phyloP scores from a whole-genome alignment of 169 alveolate species.

The Plasmodium relictum region DNA sequence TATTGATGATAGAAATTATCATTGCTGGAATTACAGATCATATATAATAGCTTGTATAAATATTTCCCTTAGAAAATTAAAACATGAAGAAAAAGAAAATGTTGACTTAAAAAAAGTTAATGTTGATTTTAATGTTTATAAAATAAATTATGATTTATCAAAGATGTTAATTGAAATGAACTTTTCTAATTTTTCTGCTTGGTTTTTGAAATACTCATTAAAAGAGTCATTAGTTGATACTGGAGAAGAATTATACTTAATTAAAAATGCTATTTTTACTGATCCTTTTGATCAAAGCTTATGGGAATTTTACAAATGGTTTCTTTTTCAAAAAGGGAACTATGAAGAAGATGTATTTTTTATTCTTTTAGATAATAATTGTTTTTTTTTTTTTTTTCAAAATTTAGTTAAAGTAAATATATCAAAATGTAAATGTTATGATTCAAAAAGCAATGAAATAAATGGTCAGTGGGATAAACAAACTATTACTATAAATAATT shows the following conservation, averaged over 20 bases:
- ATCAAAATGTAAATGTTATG: constrained; percentile 44
- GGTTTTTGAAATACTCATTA: constrained; percentile 67
- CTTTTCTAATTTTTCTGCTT: constrained; percentile 77
- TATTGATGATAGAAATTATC: constrained; percentile 70
- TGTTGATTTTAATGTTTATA: constrained; percentile 27
- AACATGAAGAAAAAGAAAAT: constrained; percentile 5
- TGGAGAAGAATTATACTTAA: constrained; percentile 43
- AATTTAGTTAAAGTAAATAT: constrained; percentile 42
- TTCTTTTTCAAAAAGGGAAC: constrained; percentile 72
- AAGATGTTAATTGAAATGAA: constrained; percentile 42
- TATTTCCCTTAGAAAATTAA: constrained; percentile 1
- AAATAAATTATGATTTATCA: constrained; percentile 49
- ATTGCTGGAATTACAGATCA: constrained; percentile 73
- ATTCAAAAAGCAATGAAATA: constrained; percentile 34
- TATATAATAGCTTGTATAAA: constrained; percentile 61
- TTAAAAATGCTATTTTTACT: constrained; percentile 69
- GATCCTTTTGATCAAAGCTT: constrained; percentile 76
- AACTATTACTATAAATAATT: constrained; percentile 8
- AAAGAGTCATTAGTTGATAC: constrained; percentile 35
- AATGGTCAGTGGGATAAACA: constrained; percentile 66
- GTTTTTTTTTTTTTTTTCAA: constrained; percentile 42
- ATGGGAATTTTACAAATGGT: constrained; percentile 77
- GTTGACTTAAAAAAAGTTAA: neutral
- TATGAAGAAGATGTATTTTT: constrained; percentile 53
- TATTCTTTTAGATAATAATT: constrained; percentile 46